Evolutionary conservation across 306 rosid species (phyloP).

Genomic region (Vachellia pachyceras): DNA sequence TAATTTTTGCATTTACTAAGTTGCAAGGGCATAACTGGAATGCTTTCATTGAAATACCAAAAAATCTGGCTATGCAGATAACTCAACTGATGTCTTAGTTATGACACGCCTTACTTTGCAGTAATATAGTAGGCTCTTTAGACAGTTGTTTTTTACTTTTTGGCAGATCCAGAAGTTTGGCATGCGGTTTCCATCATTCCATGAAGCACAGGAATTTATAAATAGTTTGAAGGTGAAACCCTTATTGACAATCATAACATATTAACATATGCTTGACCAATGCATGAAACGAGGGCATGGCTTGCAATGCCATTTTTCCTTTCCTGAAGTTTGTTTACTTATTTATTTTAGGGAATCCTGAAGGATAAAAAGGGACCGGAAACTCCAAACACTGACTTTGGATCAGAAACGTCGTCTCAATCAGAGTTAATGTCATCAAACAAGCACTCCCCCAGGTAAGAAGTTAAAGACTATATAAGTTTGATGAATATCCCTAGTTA

Average conservation of each 20-base stretch:
- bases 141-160: constrained; percentile 17
- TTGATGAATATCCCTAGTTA: constrained; percentile 27
- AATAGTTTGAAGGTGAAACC: constrained; percentile 60
- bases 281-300: constrained; percentile 11
- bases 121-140: background rate
- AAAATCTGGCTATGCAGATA: background rate
- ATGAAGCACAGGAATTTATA: constrained; percentile 65
- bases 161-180: constrained; percentile 85
- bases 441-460: constrained; percentile 53
- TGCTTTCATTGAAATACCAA: constrained; percentile 1
- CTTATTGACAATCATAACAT: background rate
- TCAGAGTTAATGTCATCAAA: constrained; percentile 70
- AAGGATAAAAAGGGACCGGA: constrained; percentile 50
- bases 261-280: constrained; percentile 2
- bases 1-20: background rate
- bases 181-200: constrained; percentile 63
- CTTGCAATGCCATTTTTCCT: background rate
- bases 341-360: constrained; percentile 54
- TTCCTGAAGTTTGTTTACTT: background rate
- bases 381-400: constrained; percentile 61
- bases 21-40: constrained; percentile 17
- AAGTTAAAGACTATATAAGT: constrained; percentile 18
- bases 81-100: background rate
- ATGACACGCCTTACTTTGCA: background rate
- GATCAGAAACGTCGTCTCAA: constrained; percentile 67